Percentiles rank a stretch among this genome's conserved stretches.
These are phyloP conservation scores for Penicillium sclerotiorum DNA, from an alignment of 2,329 filamentous ascomycete genomes.

Conservation along the genomic window DNA sequence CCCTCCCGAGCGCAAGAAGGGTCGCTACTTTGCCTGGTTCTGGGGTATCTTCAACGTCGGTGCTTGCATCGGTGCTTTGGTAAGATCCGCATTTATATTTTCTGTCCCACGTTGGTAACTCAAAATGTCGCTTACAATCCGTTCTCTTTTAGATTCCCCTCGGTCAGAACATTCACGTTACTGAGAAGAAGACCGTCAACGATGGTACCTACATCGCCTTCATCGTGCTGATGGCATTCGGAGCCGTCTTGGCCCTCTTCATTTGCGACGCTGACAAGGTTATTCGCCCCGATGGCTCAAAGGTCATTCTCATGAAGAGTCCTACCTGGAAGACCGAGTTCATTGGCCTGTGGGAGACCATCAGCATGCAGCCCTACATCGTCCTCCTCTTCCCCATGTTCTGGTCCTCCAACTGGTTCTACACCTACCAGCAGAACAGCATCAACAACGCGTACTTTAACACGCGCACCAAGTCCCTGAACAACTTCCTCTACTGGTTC, in stretches of 20 bases:
- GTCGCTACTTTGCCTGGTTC: conserved; percentile 83
- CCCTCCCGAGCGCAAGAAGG: conserved; percentile 75
- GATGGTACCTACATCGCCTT: conserved; percentile 85
- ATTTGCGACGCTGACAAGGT: conserved; percentile 72
- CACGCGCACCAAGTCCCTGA: conserved; percentile 71
- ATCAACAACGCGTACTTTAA: conserved; percentile 72
- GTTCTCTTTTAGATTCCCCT: conserved; percentile 39
- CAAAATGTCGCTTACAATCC: background rate
- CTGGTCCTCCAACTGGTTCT: conserved; percentile 76
- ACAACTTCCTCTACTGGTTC: conserved; percentile 73
- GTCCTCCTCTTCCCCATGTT: conserved; percentile 79
- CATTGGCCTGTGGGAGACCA: conserved; percentile 70
- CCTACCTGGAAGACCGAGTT: conserved; percentile 81
- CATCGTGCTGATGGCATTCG: conserved; percentile 74
- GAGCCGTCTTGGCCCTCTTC: conserved; percentile 68
- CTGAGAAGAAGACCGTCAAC: conserved; percentile 37
- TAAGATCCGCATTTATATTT: conserved; percentile 35
- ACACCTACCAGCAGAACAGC: conserved; percentile 74
- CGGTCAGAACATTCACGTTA: conserved; percentile 44
- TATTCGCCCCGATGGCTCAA: conserved; percentile 72
- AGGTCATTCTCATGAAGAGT: conserved; percentile 83
- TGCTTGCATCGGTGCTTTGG: conserved; percentile 76
- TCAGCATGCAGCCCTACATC: conserved; percentile 71
- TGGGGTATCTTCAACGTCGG: conserved; percentile 94
- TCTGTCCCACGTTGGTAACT: background rate